phyloP scores from a whole-genome alignment of 2,329 filamentous ascomycete genomes.

The Arthroderma sp. region DNA sequence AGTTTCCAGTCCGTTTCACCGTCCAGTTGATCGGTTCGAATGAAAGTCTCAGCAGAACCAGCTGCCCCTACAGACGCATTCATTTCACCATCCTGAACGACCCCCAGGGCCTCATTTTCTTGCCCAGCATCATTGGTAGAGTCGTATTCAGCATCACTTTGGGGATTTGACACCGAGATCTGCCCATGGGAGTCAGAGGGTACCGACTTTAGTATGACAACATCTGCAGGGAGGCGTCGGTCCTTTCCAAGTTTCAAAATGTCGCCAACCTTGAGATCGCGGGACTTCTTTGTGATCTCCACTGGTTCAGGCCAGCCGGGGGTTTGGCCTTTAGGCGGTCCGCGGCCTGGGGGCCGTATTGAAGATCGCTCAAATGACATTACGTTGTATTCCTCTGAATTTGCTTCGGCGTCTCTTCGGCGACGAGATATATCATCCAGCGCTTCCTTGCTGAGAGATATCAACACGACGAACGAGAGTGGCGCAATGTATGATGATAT shows the following conservation, averaged over 20 bases:
- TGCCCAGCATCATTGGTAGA: conserved; percentile 18
- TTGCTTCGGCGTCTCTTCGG: conserved; percentile 81
- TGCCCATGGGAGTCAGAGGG: conserved; percentile 42
- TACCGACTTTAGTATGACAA: conserved; percentile 79
- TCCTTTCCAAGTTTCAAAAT: conserved; percentile 88
- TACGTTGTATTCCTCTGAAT: conserved; percentile 76
- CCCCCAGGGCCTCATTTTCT: background rate
- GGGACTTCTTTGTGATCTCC: conserved; percentile 68
- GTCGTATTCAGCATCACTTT: conserved; percentile 11
- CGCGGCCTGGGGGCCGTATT: conserved; percentile 11
- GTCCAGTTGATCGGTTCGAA: conserved; percentile 91
- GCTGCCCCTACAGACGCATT: conserved; percentile 28
- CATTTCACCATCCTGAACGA: conserved; percentile 3
- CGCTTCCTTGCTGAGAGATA: conserved; percentile 92
- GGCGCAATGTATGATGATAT: conserved; percentile 89
- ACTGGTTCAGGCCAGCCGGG: conserved; percentile 35
- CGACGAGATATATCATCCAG: conserved; percentile 82
- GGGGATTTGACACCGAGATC: conserved; percentile 18
- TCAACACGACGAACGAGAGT: conserved; percentile 76
- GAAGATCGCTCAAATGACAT: conserved; percentile 50
- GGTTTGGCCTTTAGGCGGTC: conserved; percentile 8
- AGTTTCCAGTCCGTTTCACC: conserved; percentile 99
- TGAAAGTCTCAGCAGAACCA: conserved; percentile 70
- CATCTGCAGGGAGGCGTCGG: conserved; percentile 85
- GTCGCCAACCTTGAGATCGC: conserved; percentile 85